Evolutionary conservation across 1,139 yeast species (phyloP).

Genomic region (Hyphopichia khmerensis): DNA sequence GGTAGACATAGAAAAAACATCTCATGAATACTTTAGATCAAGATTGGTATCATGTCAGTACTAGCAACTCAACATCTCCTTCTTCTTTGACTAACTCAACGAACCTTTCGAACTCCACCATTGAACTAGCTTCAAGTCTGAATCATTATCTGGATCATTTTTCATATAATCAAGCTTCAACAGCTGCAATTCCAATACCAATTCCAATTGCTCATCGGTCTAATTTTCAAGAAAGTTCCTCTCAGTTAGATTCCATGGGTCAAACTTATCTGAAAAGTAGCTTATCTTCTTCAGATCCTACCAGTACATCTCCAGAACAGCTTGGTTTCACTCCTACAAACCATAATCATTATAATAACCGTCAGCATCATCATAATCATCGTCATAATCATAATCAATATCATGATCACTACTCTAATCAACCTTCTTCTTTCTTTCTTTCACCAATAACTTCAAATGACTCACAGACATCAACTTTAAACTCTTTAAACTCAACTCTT

Average conservation of each 20-base stretch:
- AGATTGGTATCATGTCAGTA: background rate
- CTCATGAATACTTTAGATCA: background rate
- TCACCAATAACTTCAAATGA: conserved; percentile 40
- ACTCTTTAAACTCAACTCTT: conserved; percentile 5
- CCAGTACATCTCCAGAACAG: background rate
- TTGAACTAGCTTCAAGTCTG: background rate
- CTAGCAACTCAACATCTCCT: background rate
- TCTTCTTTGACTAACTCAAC: background rate
- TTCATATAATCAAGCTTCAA: background rate
- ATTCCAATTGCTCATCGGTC: background rate
- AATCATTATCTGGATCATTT: background rate
- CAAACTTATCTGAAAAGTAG: conserved; percentile 7
- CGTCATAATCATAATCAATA: background rate
- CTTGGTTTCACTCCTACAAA: background rate
- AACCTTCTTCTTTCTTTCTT: conserved; percentile 27
- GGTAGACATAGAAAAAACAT: background rate
- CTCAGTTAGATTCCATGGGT: conserved; percentile 5
- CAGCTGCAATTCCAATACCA: background rate
- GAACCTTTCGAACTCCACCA: background rate
- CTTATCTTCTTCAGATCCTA: background rate
- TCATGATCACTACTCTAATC: background rate
- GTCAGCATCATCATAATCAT: no score
- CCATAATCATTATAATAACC: background rate
- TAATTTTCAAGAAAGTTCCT: background rate
- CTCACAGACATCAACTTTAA: conserved; percentile 11